A percentile compares a stretch with the other conserved stretches of the same genome.
Conservation (phyloP, 306 rosid genomes). For the Quillaja saponaria region DNA sequence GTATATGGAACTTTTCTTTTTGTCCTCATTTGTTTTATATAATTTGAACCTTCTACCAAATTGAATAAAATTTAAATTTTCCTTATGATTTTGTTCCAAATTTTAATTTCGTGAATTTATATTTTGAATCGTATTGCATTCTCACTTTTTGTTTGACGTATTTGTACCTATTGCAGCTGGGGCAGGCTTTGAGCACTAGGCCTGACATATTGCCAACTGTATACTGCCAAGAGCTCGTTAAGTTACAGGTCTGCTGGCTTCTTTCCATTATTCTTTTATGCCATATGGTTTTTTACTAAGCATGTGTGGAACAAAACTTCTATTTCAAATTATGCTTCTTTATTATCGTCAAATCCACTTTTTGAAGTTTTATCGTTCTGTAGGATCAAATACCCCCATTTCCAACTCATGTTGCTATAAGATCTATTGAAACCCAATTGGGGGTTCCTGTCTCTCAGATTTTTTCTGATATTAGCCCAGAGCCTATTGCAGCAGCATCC, state of each 20-base stretch:
- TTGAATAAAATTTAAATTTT: slow-evolving; percentile 4
- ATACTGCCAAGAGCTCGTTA: slow-evolving; percentile 88
- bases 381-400: slow-evolving; percentile 98
- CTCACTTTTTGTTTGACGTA: slow-evolving; percentile 28
- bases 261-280: slow-evolving; percentile 24
- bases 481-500: slow-evolving; percentile 94
- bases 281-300: no score
- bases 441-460: slow-evolving; percentile 66
- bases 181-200: slow-evolving; percentile 97
- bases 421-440: slow-evolving; percentile 75
- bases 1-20: neutral
- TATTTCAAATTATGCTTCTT: no score
- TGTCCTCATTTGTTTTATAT: neutral
- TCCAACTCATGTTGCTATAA: slow-evolving; percentile 70
- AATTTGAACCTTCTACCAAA: slow-evolving; percentile 4
- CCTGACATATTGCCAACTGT: slow-evolving; percentile 79
- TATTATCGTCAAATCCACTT: no score
- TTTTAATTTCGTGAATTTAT: no score
- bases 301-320: no score
- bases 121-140: neutral
- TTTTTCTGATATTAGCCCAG: slow-evolving; percentile 72
- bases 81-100: no score
- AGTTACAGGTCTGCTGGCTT: slow-evolving; percentile 69
- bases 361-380: no score
- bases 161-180: slow-evolving; percentile 70